Percentiles rank a stretch among this genome's conserved stretches.
Conservation (phyloP, 257 asterid species). For the Gentiana macrophylla region DNA sequence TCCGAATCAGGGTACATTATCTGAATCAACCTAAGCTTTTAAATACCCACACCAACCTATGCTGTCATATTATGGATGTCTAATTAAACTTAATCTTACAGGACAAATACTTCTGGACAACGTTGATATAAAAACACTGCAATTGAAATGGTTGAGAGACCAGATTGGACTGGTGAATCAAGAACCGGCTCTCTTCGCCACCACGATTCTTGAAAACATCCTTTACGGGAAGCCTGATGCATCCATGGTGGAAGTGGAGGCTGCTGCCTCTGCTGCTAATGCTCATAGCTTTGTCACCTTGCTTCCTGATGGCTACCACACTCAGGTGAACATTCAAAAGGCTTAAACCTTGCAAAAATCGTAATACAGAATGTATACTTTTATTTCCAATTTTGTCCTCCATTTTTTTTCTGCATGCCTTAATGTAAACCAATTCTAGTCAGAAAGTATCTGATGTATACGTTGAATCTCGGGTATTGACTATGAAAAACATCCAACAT, state of each 20-base stretch:
- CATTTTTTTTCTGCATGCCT: too few relatives aligned
- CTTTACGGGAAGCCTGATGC: conserved; percentile 93
- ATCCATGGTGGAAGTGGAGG: conserved; percentile 83
- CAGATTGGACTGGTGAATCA: conserved; percentile 97
- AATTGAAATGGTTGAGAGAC: conserved; percentile 81
- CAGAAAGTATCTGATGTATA: too few relatives aligned
- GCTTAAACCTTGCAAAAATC: background rate
- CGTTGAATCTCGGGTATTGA: too few relatives aligned
- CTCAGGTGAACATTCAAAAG: conserved; percentile 45
- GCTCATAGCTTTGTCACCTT: conserved; percentile 83
- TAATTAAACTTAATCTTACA: conserved; percentile 18
- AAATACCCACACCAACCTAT: background rate
- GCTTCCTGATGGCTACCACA: conserved; percentile 90
- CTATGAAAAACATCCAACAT: background rate
- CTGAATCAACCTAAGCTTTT: background rate
- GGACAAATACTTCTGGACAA: conserved; percentile 84
- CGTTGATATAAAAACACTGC: conserved; percentile 74
- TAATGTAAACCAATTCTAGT: too few relatives aligned
- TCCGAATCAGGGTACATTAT: conserved; percentile 70
- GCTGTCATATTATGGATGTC: background rate
- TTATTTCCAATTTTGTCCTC: too few relatives aligned
- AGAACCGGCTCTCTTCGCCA: conserved; percentile 98
- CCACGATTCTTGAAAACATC: conserved; percentile 90
- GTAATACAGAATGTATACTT: too few relatives aligned
- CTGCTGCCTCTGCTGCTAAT: conserved; percentile 89